These are phyloP conservation scores for Vitis riparia DNA, from an alignment of 164 flowering plant species.

Conservation along the genomic window DNA sequence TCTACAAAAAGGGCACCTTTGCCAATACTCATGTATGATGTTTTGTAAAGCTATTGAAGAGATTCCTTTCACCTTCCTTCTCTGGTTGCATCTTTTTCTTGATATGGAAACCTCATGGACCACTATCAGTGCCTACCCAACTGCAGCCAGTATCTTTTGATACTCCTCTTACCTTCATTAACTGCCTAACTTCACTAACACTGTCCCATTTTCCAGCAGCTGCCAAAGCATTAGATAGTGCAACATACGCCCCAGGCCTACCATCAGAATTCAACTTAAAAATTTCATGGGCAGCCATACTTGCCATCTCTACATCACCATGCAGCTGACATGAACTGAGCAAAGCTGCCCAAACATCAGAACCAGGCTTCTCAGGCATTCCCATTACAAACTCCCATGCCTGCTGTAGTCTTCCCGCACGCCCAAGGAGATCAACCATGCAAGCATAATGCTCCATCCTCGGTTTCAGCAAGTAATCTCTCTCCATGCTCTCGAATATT, in stretches of 20 bases:
- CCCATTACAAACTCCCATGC: constrained; percentile 63
- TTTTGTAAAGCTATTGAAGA: background rate
- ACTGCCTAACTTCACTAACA: constrained; percentile 66
- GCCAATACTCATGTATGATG: too few relatives aligned
- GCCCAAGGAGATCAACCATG: constrained; percentile 92
- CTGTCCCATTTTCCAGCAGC: constrained; percentile 80
- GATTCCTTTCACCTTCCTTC: background rate
- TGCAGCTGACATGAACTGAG: constrained; percentile 79
- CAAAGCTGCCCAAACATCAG: constrained; percentile 95
- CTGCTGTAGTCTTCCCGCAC: constrained; percentile 61
- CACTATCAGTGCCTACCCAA: constrained; percentile 66
- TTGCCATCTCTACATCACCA: constrained; percentile 73
- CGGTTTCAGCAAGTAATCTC: constrained; percentile 61
- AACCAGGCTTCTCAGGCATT: constrained; percentile 79
- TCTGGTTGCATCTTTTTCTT: too few relatives aligned
- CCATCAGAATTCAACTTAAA: constrained; percentile 51
- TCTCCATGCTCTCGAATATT: constrained; percentile 76
- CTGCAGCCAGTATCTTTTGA: constrained; percentile 67
- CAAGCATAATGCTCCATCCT: constrained; percentile 95
- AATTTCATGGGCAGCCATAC: constrained; percentile 72
- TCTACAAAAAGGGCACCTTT: too few relatives aligned
- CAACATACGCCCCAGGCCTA: constrained; percentile 84
- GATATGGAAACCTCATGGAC: constrained; percentile 22
- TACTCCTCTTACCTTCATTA: constrained; percentile 73
- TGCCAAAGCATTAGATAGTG: constrained; percentile 82